phyloP scores from a whole-genome alignment of 164 flowering plant genomes.

The Malania oleifera region DNA sequence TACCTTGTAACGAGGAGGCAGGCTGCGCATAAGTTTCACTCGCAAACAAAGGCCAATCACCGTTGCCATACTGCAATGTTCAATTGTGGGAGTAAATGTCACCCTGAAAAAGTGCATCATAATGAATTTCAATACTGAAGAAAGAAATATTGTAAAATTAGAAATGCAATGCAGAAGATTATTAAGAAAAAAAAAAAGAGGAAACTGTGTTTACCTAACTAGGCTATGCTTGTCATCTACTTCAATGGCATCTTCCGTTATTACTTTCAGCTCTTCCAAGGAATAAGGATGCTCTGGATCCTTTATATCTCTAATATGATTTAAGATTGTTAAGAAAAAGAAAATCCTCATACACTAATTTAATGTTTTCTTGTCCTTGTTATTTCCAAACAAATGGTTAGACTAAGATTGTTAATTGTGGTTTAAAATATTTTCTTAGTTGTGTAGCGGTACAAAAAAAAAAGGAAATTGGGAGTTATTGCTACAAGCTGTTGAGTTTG shows the following conservation, averaged over 20 bases:
- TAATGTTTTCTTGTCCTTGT: too few relatives aligned
- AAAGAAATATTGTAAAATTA: neutral
- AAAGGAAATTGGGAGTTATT: too few relatives aligned
- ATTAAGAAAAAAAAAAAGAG: neutral
- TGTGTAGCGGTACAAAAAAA: too few relatives aligned
- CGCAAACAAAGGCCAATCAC: neutral
- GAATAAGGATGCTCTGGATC: conserved; percentile 10
- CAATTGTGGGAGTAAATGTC: neutral
- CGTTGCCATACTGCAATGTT: neutral
- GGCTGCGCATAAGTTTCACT: conserved; percentile 3
- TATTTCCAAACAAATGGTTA: too few relatives aligned
- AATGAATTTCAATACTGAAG: neutral
- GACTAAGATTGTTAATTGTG: too few relatives aligned
- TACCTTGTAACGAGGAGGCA: conserved; percentile 1
- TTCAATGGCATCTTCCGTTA: conserved; percentile 8
- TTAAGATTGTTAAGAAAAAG: conserved; percentile 4
- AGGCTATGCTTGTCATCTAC: neutral
- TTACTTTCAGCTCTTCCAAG: conserved; percentile 7
- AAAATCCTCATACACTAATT: too few relatives aligned
- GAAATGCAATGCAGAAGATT: too few relatives aligned
- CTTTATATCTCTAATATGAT: conserved; percentile 8
- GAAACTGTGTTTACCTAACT: neutral
- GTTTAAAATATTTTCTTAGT: too few relatives aligned
- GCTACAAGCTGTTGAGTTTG: too few relatives aligned
- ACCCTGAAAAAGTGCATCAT: neutral